Percentiles rank a stretch among this genome's conserved stretches.
phyloP scores from a whole-genome alignment of 805 yeast species.

The Nakazawaea ishiwadae region DNA sequence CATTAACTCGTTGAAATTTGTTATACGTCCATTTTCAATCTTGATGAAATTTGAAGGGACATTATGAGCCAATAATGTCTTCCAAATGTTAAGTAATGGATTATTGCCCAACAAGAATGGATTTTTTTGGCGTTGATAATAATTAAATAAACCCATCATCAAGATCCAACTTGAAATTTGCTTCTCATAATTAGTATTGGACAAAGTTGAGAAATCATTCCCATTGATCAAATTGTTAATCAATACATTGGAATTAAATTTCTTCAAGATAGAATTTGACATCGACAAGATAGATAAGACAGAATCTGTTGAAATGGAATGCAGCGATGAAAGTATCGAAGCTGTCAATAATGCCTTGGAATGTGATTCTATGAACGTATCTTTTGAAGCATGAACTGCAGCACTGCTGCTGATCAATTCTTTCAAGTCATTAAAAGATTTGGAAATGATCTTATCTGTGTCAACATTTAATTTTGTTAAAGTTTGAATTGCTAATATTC shows the following conservation, averaged over 20 bases:
- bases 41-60: slow-evolving; percentile 36
- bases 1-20: slow-evolving; percentile 28
- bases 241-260: slow-evolving; percentile 30
- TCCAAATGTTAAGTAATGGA: slow-evolving; percentile 63
- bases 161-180: slow-evolving; percentile 56
- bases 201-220: slow-evolving; percentile 23
- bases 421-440: slow-evolving; percentile 2
- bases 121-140: slow-evolving; percentile 37
- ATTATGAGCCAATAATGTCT: slow-evolving; percentile 47
- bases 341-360: slow-evolving; percentile 24
- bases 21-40: slow-evolving; percentile 27
- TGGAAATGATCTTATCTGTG: not conserved
- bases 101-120: slow-evolving; percentile 51
- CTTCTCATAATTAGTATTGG: slow-evolving; percentile 28
- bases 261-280: slow-evolving; percentile 24
- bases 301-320: slow-evolving; percentile 26
- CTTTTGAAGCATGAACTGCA: too few relatives aligned
- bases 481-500: slow-evolving; percentile 35
- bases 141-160: slow-evolving; percentile 58
- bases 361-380: slow-evolving; percentile 23
- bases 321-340: slow-evolving; percentile 24
- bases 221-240: slow-evolving; percentile 26
- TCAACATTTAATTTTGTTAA: slow-evolving; percentile 21
- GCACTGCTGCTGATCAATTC: not conserved
- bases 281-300: slow-evolving; percentile 25